Base-by-base conservation (phyloP, 768 basidiomycete species). In the Candolleomyces aberdarensis region DNA sequence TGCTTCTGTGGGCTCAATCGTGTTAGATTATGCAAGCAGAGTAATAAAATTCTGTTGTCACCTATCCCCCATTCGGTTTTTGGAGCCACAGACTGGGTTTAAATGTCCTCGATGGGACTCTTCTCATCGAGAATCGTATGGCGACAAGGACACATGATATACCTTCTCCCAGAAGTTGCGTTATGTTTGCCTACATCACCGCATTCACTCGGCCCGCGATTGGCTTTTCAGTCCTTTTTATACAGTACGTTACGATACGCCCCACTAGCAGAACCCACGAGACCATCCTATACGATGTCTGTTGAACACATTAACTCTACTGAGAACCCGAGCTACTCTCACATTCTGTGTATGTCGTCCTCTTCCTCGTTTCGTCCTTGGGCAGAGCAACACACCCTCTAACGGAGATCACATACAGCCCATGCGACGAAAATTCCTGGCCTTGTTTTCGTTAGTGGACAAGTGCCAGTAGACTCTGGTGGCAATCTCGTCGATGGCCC, bases 401-500 rank as follows among this genome's bases (percentile, higher is more conserved):
- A 32, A 46, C 44, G 6, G 6, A 17, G 15, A 17, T 7, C 2
- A 46, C 51, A 20, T 10, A 55, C 32, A 85, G 83, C 83, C 13
- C 83, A 84, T 73, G 83, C 81, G 15, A 81, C 80, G 14, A 86
- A 85, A 68, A 75, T 80, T 13, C 79, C 82, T 1, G 84, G 85
- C 6, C 69, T 87, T 52, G 80, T 86, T 62, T 87, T 86, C 69
- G 72, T 86, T 44, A 86, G 84, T 61, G 86, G 85, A 4, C 84
- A 85, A 68, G 81, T 79, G 6, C 86, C 86, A 1, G 76, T 79
- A 13, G 81, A 80, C 63, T 72, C 68, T 57, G 69, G 76, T 44
- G 84, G 82, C 15, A 75, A 76, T 15, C 64, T 84, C n/a, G 80
- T 85, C 14, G 67, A 67, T 26, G 85, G 85, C n/a, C 84, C 80